Evolutionary conservation across 169 alveolate species (phyloP), one percentile per base, ranked within the genome.

Genomic region (Babesia sp.): DNA sequence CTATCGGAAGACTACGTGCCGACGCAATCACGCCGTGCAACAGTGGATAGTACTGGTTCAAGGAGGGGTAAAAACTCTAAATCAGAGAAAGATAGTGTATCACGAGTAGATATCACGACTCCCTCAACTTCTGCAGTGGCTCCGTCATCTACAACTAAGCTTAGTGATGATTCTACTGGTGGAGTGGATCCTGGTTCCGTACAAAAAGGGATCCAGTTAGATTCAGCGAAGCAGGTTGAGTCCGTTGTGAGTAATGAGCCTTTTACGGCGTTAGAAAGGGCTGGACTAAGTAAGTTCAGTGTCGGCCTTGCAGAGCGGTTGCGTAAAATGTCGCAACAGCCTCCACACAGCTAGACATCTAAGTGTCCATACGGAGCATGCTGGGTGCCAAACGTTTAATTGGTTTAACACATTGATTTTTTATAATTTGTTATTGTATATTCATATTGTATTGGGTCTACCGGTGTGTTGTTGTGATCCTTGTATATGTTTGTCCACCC

Each of bases 231-330:
- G 14, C 14, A 8, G 46, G 14, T 8, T 14, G 14, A 8, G 46
- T 14, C 46, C 14, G 46, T 9, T 39, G 14, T 8, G 8, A 39
- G 46, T 39, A 39, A 39, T 14, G 14, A 39, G 14, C n/a, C 46
- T 39, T 8, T 28, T 4, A 9, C 51, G 51, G 57, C 71, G 2
- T 33, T 60, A 6, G 56, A 60, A 0, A 37, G 57, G 33, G 56
- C 71, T 1, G 71, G 56, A 6, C 41, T 60, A 24, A 22, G 56
- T 3, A 60, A 20, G 55, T 60, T 60, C 28, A 60, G 41, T 26
- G 42, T 60, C 20, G 56, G 71, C 8, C 71, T 60, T 29, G 71
- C 71, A 48, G 71, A 60, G 14, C 8, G 71, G 45, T 24, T 60
- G 36, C 11, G 41, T 4, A 28, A 60, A 16, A 37, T 39, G 20